phyloP scores from a whole-genome alignment of 2,329 filamentous ascomycete species.

The Chrysosporium keratinophilum region DNA sequence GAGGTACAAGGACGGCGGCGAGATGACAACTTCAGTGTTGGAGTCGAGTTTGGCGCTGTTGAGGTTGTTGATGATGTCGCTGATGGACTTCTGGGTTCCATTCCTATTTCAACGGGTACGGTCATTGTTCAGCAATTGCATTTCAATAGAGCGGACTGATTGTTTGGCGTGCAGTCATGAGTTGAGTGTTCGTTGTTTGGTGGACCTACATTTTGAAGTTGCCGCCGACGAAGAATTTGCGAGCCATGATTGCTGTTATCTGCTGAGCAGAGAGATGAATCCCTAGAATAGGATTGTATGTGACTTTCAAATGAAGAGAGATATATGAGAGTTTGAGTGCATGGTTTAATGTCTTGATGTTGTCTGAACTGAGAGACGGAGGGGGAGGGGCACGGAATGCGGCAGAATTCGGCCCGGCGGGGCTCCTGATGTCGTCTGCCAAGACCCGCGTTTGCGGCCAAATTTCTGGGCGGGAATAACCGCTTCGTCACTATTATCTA shows the following conservation, averaged over 20 bases:
- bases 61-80: conserved; percentile 78
- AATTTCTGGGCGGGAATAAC: not conserved
- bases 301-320: not conserved
- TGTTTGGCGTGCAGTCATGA: not conserved
- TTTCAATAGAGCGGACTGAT: not conserved
- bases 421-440: conserved; percentile 5
- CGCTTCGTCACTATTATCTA: not conserved
- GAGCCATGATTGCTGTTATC: conserved; percentile 55
- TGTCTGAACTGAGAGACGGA: not conserved
- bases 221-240: conserved; percentile 93
- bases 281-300: not conserved
- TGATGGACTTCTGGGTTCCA: conserved; percentile 80
- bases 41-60: conserved; percentile 64
- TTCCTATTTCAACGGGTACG: conserved; percentile 53
- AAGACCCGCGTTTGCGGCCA: not conserved
- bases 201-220: conserved; percentile 92
- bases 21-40: conserved; percentile 76
- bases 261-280: conserved; percentile 5
- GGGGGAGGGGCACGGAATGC: conserved; percentile 10
- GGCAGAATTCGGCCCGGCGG: conserved; percentile 4
- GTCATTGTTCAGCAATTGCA: too few relatives aligned
- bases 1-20: conserved; percentile 85
- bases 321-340: not conserved
- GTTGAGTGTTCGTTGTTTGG: not conserved
- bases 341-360: not conserved